Evolutionary conservation across 164 flowering plant species (phyloP).

Genomic region (Nymphaea colorata): DNA sequence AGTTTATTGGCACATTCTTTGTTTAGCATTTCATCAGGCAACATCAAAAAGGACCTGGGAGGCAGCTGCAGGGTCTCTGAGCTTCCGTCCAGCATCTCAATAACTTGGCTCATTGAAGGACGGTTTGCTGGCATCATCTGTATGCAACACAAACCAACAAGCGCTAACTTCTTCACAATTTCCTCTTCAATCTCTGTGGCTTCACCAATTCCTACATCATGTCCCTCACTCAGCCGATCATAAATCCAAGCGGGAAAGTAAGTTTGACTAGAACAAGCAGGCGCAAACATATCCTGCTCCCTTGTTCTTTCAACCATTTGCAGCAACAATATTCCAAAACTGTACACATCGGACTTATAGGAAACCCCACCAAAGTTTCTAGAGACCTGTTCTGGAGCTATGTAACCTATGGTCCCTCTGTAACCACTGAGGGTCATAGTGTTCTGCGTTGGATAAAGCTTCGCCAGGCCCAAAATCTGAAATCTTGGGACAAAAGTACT

Average conservation of each 20-base stretch:
- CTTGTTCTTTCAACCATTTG: too few relatives aligned
- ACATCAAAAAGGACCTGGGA: neutral
- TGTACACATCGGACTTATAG: constrained; percentile 12
- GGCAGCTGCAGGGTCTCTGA: constrained; percentile 11
- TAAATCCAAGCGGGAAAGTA: constrained; percentile 12
- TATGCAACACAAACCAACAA: constrained; percentile 16
- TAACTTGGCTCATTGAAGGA: constrained; percentile 9
- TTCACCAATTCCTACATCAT: constrained; percentile 3
- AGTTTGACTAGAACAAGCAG: neutral
- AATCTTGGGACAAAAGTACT: constrained; percentile 12
- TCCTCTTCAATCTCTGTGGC: constrained; percentile 5
- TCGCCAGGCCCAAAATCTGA: constrained; percentile 22
- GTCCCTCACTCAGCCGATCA: constrained; percentile 3
- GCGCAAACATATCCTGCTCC: neutral
- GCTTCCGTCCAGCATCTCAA: constrained; percentile 12
- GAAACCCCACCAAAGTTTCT: constrained; percentile 8
- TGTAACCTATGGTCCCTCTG: constrained; percentile 15
- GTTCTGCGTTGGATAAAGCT: constrained; percentile 1
- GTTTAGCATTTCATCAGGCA: neutral
- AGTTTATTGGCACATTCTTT: neutral
- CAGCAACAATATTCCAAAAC: constrained; percentile 16
- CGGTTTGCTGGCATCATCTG: constrained; percentile 10
- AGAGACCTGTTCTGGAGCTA: constrained; percentile 13
- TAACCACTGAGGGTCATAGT: constrained; percentile 2
- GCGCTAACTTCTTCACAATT: constrained; percentile 5